Percentiles rank a stretch among this genome's conserved stretches.
phyloP scores from a whole-genome alignment of 441 rosid genomes.

The Gossypium trilobum region DNA sequence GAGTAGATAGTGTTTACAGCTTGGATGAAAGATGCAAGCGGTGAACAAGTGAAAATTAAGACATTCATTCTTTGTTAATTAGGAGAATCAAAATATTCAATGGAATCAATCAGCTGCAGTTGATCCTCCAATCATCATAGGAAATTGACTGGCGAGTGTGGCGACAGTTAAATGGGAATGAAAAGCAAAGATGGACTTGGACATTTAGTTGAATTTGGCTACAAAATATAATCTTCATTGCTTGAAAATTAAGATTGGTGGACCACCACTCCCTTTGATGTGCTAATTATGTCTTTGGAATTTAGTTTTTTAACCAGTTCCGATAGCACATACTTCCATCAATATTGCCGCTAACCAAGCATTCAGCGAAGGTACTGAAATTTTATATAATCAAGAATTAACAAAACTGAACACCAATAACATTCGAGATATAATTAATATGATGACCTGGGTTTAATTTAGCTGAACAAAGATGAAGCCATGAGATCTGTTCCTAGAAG shows the following conservation, averaged over 20 bases:
- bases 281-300: conserved; percentile 3
- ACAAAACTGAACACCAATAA: not conserved
- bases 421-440: not conserved
- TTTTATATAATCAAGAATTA: not conserved
- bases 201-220: conserved; percentile 6
- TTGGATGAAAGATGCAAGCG: not conserved
- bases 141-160: not conserved
- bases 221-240: not conserved
- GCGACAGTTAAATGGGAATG: not conserved
- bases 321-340: not conserved
- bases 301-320: not conserved
- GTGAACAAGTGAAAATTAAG: not conserved
- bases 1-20: too few relatives aligned
- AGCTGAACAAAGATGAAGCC: not conserved
- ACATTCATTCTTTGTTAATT: not conserved
- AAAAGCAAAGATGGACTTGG: conserved; percentile 4
- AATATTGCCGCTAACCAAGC: conserved; percentile 1
- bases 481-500: too few relatives aligned
- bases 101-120: conserved; percentile 1
- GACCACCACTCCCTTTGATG: not conserved
- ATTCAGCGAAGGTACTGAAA: not conserved
- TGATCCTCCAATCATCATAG: not conserved
- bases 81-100: not conserved
- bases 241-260: not conserved
- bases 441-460: not conserved